phyloP scores from a whole-genome alignment of 192 early-diverging fungal species.

The Spinellus fusiger region DNA sequence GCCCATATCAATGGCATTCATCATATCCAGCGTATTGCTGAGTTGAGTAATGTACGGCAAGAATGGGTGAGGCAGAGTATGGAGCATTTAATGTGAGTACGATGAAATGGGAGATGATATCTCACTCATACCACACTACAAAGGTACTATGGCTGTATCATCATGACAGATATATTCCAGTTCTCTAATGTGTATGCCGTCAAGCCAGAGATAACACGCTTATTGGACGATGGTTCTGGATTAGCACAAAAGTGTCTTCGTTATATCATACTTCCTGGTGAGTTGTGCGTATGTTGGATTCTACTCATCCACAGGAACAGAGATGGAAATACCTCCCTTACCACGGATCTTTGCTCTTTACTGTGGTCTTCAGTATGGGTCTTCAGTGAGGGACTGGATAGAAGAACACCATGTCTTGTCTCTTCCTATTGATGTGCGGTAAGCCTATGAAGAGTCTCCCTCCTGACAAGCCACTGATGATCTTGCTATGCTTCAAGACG shows the following conservation, averaged over 20 bases:
- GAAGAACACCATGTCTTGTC: constrained; percentile 62
- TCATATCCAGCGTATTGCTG: constrained; percentile 77
- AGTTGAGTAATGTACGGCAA: constrained; percentile 69
- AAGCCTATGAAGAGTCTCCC: constrained; percentile 11
- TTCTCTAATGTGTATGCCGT: constrained; percentile 88
- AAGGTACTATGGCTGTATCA: constrained; percentile 87
- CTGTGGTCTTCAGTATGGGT: constrained; percentile 68
- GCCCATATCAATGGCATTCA: constrained; percentile 80
- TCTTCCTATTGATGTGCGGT: constrained; percentile 79
- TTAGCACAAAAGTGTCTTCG: constrained; percentile 71
- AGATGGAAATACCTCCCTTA: constrained; percentile 42
- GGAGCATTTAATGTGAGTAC: constrained; percentile 79
- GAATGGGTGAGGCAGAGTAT: constrained; percentile 74
- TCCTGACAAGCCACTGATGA: too few relatives aligned
- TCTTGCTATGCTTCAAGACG: too few relatives aligned
- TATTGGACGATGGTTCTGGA: constrained; percentile 54
- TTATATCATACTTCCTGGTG: constrained; percentile 62
- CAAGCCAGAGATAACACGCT: constrained; percentile 49
- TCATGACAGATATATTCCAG: constrained; percentile 90
- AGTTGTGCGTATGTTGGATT: background rate
- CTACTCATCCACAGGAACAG: background rate
- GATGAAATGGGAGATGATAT: background rate
- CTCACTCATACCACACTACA: too few relatives aligned
- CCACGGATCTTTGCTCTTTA: constrained; percentile 73
- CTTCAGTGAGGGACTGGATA: constrained; percentile 83